These are phyloP conservation scores for Dictyostelium brefeldianum DNA, from an alignment of 78 protist species.

Conservation along the genomic window DNA sequence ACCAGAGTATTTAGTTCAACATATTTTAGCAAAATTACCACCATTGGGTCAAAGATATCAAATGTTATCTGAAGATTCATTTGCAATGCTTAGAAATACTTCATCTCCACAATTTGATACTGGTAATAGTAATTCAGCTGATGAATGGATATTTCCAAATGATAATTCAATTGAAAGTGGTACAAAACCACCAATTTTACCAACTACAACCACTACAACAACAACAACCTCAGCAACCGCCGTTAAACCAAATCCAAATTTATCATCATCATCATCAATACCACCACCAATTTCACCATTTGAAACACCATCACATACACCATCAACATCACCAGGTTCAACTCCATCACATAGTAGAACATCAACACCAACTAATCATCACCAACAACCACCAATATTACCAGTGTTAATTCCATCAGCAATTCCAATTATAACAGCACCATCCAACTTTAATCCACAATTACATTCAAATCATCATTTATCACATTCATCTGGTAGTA, in stretches of 20 bases:
- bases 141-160: conserved; percentile 79
- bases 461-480: background rate
- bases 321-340: conserved; percentile 64
- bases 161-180: background rate
- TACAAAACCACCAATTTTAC: background rate
- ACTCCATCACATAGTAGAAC: conserved; percentile 76
- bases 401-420: conserved; percentile 13
- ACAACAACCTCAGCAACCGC: background rate
- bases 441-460: background rate
- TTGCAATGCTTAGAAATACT: conserved; percentile 74
- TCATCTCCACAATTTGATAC: conserved; percentile 75
- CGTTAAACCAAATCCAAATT: background rate
- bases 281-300: conserved; percentile 14
- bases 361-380: conserved; percentile 38
- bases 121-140: conserved; percentile 31
- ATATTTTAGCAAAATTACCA: conserved; percentile 69
- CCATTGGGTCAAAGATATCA: conserved; percentile 75
- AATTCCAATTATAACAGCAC: conserved; percentile 1
- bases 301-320: conserved; percentile 47
- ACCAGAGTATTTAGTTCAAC: conserved; percentile 65
- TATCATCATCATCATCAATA: background rate
- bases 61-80: conserved; percentile 75
- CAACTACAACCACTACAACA: conserved; percentile 21
- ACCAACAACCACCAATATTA: background rate
- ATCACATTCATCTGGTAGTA: conserved; percentile 27